Base-by-base conservation (phyloP, 495 filamentous ascomycete species). In the Thozetella sp. region DNA sequence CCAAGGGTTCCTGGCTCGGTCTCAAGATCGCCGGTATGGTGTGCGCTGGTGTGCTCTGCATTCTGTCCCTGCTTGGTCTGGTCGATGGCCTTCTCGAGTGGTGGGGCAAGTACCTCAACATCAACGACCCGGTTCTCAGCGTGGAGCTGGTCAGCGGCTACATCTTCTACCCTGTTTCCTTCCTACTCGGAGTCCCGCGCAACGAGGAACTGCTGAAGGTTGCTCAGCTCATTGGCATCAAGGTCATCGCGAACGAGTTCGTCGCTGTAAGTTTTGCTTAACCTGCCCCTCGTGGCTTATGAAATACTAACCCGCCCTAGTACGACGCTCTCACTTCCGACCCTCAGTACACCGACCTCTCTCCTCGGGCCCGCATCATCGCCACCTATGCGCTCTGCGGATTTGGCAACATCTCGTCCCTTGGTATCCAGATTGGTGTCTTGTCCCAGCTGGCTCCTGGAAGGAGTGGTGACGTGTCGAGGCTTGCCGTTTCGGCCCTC, bases 1-100 rank as follows among this genome's bases (percentile, higher is more conserved):
- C 92, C 50, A 91, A 90, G 52, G 93, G 93, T 43, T 88, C 93
- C 12, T 96, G 91, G 91, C 81, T 95, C 1, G 93, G 93, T 64
- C 71, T 97, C 61, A 94, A 93, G 74, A 94, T 96, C 58, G 92
- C 86, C 2, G 91, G 89, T 48, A 96, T 93, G 87, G 96, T 96
- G 54, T 60, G 88, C 15, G 81, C 89, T 27, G 89, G 85, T 2
- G 77, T 96, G 6, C 84, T 97, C 13, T 96, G 92, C 69, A 93
- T 97, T 64, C 89, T 97, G 62, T 90, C 90, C 2, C 82, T 96
- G 26, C 77, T 97, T 30, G 87, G 78, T 15, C 83, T 97, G 3
- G 72, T 85, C 53, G 88, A 97, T 64, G 92, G 88, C 19, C 80
- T 96, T 3, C 83, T 97, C 43, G 88, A 85, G 26, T 97, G 93